These are phyloP conservation scores for Podila clonocystis DNA, from an alignment of 192 early-diverging fungal genomes.

Conservation along the genomic window DNA sequence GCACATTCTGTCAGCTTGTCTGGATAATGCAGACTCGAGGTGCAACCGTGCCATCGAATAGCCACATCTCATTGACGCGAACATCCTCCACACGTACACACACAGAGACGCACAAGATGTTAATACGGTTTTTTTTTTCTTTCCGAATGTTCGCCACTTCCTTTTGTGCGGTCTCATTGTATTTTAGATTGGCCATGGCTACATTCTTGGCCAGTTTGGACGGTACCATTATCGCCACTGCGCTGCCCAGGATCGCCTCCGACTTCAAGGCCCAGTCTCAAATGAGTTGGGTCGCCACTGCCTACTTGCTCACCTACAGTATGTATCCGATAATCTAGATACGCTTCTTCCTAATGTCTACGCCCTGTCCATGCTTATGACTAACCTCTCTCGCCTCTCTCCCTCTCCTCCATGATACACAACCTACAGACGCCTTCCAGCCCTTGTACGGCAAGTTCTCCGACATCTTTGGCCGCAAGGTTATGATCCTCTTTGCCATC, in stretches of 20 bases:
- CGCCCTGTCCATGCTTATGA: neutral
- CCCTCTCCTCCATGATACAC: neutral
- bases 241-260: slow-evolving; percentile 65
- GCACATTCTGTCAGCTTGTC: too few species aligned
- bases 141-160: neutral
- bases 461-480: slow-evolving; percentile 90
- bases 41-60: too few species aligned
- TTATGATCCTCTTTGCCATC: slow-evolving; percentile 77
- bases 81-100: too few species aligned
- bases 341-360: neutral
- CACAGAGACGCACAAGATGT: too few species aligned
- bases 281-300: slow-evolving; percentile 82
- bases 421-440: slow-evolving; percentile 57
- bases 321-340: neutral
- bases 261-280: slow-evolving; percentile 66
- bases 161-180: neutral
- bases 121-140: too few species aligned
- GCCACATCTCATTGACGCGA: too few species aligned
- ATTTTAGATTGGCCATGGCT: slow-evolving; percentile 51
- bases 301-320: slow-evolving; percentile 68
- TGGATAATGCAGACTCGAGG: too few species aligned
- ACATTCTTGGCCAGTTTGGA: slow-evolving; percentile 69
- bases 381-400: neutral
- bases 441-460: slow-evolving; percentile 79
- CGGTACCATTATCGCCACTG: slow-evolving; percentile 69